Base-by-base conservation (phyloP, 768 basidiomycete genomes). In the Boletus rubropictus region DNA sequence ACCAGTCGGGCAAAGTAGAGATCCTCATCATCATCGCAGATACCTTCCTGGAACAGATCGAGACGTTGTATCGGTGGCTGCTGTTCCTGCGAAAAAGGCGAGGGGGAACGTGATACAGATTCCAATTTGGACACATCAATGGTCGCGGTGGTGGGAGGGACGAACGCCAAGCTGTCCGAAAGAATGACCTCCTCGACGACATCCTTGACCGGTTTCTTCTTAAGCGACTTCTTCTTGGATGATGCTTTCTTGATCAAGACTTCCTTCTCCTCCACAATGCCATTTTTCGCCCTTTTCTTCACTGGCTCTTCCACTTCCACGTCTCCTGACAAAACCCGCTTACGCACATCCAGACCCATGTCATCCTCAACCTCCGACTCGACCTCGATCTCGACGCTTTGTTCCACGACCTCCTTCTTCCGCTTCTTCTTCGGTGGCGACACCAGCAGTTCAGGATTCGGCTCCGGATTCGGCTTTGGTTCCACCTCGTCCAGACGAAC, bases 11-110 rank as follows among this genome's bases (percentile, higher is more conserved):
- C 74, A 65, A 83, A 92, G 67, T 86, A 95, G 14, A 88, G 63
- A 61, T 96, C 93, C 63, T 96, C 93, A 55, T 94, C 92, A 61
- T 95, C 93, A 31, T 82, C 76, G 53, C 86, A 86, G 11, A 89
- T 56, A 3, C 78, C 86, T 25, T 72, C 66, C 3, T 67, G 67
- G 28, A 82, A 62, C 1, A 75, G 76, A 61, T 86, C 78, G 12
- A 74, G 74, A 12, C 76, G 78, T 1, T 72, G 72, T 42, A 57
- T 58, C 5, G 77, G 76, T 8, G 75, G 74, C 1, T 63, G 70
- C 4, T 66, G 53, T 6, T 61, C 62, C 17, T 55, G 58, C 1
- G 77, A 78, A 0, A 79, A 71, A 36, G 76, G 72, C 1, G 77
- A 76, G 4, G 74, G 76, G 0, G 82, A 81, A 1, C 73, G 73